Conservation (phyloP, 2,329 filamentous ascomycete genomes). For the Colletotrichum camelliae region DNA sequence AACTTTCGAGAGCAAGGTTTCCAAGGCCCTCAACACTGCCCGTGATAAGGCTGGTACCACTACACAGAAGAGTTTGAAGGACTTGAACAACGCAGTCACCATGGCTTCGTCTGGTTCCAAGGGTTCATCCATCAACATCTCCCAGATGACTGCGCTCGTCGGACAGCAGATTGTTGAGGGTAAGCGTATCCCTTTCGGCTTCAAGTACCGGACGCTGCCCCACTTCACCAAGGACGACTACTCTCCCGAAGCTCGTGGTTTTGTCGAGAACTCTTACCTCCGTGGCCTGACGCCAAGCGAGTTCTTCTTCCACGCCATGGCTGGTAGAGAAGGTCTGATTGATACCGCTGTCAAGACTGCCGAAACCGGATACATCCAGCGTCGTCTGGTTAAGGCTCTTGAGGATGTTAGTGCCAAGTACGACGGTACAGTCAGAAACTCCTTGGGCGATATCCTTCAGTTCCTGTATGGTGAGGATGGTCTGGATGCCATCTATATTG, state of each 20-base stretch:
- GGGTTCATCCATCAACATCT: constrained; percentile 98
- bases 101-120: constrained; percentile 98
- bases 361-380: constrained; percentile 98
- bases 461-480: constrained; percentile 99
- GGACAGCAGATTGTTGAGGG: constrained; percentile 98
- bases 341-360: constrained; percentile 99
- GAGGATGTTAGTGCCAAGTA: constrained; percentile 98
- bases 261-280: constrained; percentile 98
- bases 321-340: constrained; percentile 98
- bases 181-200: constrained; percentile 98
- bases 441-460: constrained; percentile 93
- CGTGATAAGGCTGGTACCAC: constrained; percentile 96
- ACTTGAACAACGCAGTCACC: constrained; percentile 93
- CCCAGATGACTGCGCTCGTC: constrained; percentile 98
- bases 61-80: constrained; percentile 91
- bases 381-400: constrained; percentile 95
- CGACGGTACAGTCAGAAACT: constrained; percentile 96
- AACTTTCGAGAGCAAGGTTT: constrained; percentile 97
- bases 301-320: constrained; percentile 99
- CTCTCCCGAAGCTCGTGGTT: constrained; percentile 93
- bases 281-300: constrained; percentile 94
- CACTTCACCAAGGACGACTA: constrained; percentile 99
- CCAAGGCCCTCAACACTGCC: constrained; percentile 90
- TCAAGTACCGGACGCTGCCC: constrained; percentile 95
- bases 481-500: constrained; percentile 90